Base-by-base conservation (phyloP, 2,329 filamentous ascomycete species). In the Xylariaceae sp. region DNA sequence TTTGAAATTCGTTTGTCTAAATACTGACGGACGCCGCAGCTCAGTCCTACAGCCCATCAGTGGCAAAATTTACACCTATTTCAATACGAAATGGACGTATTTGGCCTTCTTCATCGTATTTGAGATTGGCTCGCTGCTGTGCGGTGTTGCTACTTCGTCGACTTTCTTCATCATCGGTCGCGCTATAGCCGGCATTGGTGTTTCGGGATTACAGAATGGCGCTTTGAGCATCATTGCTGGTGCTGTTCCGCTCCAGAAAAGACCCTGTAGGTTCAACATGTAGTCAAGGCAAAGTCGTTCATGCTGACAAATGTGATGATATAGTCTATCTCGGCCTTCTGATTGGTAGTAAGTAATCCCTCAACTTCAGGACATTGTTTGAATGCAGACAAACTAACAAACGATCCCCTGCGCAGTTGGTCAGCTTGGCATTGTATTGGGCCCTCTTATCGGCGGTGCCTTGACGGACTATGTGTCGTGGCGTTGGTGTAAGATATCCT, bases 41-140 rank as follows among this genome's bases (percentile, higher is more conserved):
- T 72, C 75, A 41, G 72, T 76, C 12, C 61, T 81, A 2, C 77
- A 80, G 49, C 78, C 78, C 1, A 67, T 82, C 14, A 72, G 75
- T 0, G 80, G 79, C 1, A 81, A 76, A 59, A 50, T 82, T 1
- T 83, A 80, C 54, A 73, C 63, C 2, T 64, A 72, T 28, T 73
- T 75, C 44, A 69, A 56, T 14, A 58, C 64, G 12, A 57, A 73
- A 67, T 72, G 68, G 65, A 63, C 70, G 0, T 75, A 72, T 44
- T 58, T 74, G 6, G 45, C 50, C 46, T 74, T 77, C 41, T 69
- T 84, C 28, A 57, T 66, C 34, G 49, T 82, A 39, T 84, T 85
- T 55, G 79, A 83, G 60, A 18, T 82, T 1, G 82, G 82, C 2
- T 81, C 77, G 0, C 57, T 79, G 3, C 63, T 85, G n/a, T 84